Conservation (phyloP, 768 basidiomycete species). For the Inosperma sp. region DNA sequence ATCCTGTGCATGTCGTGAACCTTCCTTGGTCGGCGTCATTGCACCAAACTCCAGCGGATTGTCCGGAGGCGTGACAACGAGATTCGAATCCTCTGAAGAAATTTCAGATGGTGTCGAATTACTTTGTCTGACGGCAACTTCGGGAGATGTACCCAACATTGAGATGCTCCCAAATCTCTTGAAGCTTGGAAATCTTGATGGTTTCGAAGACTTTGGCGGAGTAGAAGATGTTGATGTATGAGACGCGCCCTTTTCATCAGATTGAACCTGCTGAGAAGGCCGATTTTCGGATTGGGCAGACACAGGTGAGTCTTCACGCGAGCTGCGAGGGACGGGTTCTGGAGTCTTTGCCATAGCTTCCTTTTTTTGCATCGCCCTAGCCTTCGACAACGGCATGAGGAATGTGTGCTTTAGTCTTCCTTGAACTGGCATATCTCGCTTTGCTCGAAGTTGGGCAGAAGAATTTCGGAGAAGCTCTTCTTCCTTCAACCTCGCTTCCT, state of each 20-base stretch:
- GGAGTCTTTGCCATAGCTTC: conserved; percentile 17
- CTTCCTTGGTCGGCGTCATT: conserved; percentile 17
- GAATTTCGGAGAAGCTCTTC: conserved; percentile 28
- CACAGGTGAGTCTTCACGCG: conserved; percentile 6
- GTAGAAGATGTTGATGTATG: conserved; percentile 1
- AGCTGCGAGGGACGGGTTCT: conserved; percentile 7
- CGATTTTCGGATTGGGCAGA: no score
- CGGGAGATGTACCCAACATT: conserved; percentile 30
- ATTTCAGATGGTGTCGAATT: conserved; percentile 54
- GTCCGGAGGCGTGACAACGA: conserved; percentile 57
- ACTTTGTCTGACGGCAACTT: conserved; percentile 46
- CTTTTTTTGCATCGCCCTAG: conserved; percentile 22
- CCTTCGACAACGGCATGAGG: conserved; percentile 30
- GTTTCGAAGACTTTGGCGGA: conserved; percentile 48
- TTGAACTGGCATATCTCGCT: conserved; percentile 24
- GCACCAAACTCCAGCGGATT: conserved; percentile 32
- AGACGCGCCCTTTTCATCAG: no score
- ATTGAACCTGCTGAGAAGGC: no score
- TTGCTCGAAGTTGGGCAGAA: conserved; percentile 21
- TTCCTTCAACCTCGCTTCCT: conserved; percentile 19
- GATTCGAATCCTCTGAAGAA: conserved; percentile 64
- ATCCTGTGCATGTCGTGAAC: conserved; percentile 17
- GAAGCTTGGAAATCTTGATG: conserved; percentile 46
- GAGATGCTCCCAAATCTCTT: conserved; percentile 43
- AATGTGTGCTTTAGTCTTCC: conserved; percentile 33